Evolutionary conservation across 176 grass and related monocot species (phyloP).

Genomic region (Musa troglodytarum): DNA sequence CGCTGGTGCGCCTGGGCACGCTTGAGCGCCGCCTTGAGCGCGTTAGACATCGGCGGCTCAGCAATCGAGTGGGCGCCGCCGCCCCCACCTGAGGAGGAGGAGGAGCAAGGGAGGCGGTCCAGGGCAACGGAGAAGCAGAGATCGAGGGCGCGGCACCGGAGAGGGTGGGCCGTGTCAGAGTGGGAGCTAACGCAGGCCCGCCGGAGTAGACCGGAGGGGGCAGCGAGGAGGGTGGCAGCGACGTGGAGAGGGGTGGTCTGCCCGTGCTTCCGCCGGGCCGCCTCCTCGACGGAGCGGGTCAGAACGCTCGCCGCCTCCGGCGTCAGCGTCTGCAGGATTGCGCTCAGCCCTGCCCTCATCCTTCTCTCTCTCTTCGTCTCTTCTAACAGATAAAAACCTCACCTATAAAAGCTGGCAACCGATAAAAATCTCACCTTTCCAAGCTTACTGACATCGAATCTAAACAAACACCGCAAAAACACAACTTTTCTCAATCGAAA

Average conservation of each 20-base stretch:
- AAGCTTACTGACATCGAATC: neutral
- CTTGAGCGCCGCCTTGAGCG: conserved; percentile 77
- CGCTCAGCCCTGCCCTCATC: conserved; percentile 91
- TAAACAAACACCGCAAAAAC: neutral
- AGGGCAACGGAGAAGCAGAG: conserved; percentile 88
- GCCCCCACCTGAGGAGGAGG: conserved; percentile 8
- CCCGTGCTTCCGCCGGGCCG: conserved; percentile 45
- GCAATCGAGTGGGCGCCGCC: neutral
- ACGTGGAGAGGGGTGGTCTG: conserved; percentile 87
- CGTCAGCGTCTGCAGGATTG: conserved; percentile 89
- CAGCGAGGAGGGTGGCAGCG: conserved; percentile 57
- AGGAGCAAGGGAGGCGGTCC: conserved; percentile 48
- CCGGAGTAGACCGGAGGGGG: conserved; percentile 52
- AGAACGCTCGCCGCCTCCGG: conserved; percentile 69
- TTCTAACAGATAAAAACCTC: neutral
- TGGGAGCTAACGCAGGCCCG: conserved; percentile 44
- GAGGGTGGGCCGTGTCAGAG: conserved; percentile 32
- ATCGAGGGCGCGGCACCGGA: conserved; percentile 80
- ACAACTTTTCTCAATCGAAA: neutral
- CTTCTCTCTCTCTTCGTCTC: neutral
- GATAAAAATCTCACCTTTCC: conserved; percentile 6
- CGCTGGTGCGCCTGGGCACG: conserved; percentile 84
- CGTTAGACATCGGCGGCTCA: conserved; percentile 61
- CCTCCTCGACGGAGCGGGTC: conserved; percentile 58
- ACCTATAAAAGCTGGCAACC: neutral